Evolutionary conservation across 805 yeast genomes (phyloP).

Genomic region (Myxozyma nipponensis): DNA sequence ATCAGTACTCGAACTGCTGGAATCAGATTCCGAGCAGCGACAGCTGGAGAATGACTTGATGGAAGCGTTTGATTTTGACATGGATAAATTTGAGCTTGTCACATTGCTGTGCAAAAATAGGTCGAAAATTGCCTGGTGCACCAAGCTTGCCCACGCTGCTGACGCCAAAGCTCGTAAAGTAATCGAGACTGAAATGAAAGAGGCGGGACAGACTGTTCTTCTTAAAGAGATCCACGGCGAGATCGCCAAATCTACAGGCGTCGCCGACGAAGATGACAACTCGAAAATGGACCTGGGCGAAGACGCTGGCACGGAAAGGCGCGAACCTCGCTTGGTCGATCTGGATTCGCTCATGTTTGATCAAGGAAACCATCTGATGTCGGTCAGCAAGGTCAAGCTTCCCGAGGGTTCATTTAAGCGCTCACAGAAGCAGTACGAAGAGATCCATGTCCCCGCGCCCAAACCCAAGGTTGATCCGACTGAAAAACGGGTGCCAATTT

Average conservation of each 20-base stretch:
- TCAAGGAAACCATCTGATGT: constrained; percentile 67
- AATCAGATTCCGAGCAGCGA: constrained; percentile 39
- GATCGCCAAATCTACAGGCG: constrained; percentile 19
- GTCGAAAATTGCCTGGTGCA: constrained; percentile 52
- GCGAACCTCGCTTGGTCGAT: constrained; percentile 54
- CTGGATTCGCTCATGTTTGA: constrained; percentile 62
- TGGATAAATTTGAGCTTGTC: constrained; percentile 51
- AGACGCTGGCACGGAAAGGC: not conserved
- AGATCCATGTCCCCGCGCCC: constrained; percentile 90
- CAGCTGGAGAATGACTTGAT: constrained; percentile 54
- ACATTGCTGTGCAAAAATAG: constrained; percentile 50
- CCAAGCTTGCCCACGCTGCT: constrained; percentile 42
- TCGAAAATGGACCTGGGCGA: constrained; percentile 7
- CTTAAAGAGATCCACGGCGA: constrained; percentile 43
- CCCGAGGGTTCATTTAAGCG: constrained; percentile 84
- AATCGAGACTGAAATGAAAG: constrained; percentile 45
- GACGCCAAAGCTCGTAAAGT: constrained; percentile 39
- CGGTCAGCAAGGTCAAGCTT: constrained; percentile 61
- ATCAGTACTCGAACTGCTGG: constrained; percentile 43
- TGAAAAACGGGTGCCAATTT: constrained; percentile 51
- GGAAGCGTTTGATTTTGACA: constrained; percentile 44
- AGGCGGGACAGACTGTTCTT: constrained; percentile 42
- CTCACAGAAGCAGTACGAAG: constrained; percentile 71
- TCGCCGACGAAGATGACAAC: constrained; percentile 33
- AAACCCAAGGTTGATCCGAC: constrained; percentile 40